Conservation (phyloP, 805 yeast genomes). For the Debaryomyces maramus region DNA sequence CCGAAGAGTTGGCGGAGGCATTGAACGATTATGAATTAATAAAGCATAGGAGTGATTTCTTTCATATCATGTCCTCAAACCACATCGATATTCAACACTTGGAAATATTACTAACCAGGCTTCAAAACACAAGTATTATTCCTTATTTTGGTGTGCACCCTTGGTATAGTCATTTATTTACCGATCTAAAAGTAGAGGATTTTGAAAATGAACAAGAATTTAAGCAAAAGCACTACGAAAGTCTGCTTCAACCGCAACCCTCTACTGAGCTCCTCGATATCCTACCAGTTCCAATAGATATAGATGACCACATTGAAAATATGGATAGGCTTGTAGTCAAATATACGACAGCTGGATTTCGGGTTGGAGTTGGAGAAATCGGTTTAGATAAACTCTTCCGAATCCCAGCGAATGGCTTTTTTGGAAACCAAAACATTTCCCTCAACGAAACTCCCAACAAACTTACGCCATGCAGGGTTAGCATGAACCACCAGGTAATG, state of each 20-base stretch:
- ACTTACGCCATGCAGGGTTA: slow-evolving; percentile 50
- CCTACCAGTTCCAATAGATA: slow-evolving; percentile 62
- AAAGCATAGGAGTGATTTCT: slow-evolving; percentile 8
- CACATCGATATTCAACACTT: slow-evolving; percentile 32
- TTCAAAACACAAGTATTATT: slow-evolving; percentile 19
- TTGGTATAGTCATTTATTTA: slow-evolving; percentile 77
- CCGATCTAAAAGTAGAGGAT: slow-evolving; percentile 20
- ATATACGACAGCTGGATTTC: slow-evolving; percentile 8
- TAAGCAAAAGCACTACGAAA: slow-evolving; percentile 56
- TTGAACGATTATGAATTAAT: slow-evolving; percentile 9
- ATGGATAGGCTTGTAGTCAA: slow-evolving; percentile 26
- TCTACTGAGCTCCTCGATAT: slow-evolving; percentile 36
- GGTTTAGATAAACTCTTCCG: slow-evolving; percentile 82
- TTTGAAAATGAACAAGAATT: slow-evolving; percentile 12
- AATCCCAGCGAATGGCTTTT: slow-evolving; percentile 60
- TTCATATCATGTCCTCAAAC: slow-evolving; percentile 43
- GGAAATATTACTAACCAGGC: slow-evolving; percentile 15
- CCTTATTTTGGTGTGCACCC: slow-evolving; percentile 84
- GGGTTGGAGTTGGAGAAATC: slow-evolving; percentile 75
- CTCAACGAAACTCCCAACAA: slow-evolving; percentile 14
- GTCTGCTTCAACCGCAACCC: slow-evolving; percentile 47
- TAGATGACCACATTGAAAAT: slow-evolving; percentile 34
- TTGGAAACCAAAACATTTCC: slow-evolving; percentile 34
- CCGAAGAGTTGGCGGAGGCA: slow-evolving; percentile 9
- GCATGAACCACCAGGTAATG: slow-evolving; percentile 61